Evolutionary conservation across 257 asterid genomes (phyloP).

Genomic region (Petunia axillaris): DNA sequence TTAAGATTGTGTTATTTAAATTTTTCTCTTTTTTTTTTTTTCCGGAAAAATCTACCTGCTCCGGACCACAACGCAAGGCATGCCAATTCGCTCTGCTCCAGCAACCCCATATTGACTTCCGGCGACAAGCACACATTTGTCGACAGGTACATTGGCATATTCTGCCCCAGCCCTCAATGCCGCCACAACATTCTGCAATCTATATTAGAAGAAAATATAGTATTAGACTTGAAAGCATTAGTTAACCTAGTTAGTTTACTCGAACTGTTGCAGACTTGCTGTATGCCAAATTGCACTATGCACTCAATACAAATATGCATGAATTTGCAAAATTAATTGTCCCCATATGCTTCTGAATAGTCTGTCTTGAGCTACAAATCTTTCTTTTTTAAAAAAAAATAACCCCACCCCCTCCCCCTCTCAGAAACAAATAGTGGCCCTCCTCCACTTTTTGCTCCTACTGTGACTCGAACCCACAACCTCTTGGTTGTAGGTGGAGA

Average conservation of each 20-base stretch:
- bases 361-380: not conserved
- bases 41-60: constrained; percentile 63
- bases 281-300: not conserved
- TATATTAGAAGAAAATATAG: constrained; percentile 36
- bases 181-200: constrained; percentile 69
- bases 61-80: constrained; percentile 84
- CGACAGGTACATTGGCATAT: constrained; percentile 57
- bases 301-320: constrained; percentile 11
- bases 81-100: constrained; percentile 84
- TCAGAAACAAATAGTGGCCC: too few species aligned
- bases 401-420: too few species aligned
- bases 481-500: too few species aligned
- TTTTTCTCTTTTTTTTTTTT: not conserved
- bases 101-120: constrained; percentile 84
- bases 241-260: not conserved
- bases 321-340: not conserved
- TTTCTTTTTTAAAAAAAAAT: too few species aligned
- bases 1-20: not conserved
- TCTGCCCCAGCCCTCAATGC: constrained; percentile 91
- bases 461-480: too few species aligned
- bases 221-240: constrained; percentile 3
- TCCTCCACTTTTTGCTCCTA: too few species aligned
- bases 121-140: constrained; percentile 71
- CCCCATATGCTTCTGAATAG: not conserved
- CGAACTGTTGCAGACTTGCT: not conserved